Conservation (phyloP, 2,329 filamentous ascomycete species). For the Xylaria sp. region DNA sequence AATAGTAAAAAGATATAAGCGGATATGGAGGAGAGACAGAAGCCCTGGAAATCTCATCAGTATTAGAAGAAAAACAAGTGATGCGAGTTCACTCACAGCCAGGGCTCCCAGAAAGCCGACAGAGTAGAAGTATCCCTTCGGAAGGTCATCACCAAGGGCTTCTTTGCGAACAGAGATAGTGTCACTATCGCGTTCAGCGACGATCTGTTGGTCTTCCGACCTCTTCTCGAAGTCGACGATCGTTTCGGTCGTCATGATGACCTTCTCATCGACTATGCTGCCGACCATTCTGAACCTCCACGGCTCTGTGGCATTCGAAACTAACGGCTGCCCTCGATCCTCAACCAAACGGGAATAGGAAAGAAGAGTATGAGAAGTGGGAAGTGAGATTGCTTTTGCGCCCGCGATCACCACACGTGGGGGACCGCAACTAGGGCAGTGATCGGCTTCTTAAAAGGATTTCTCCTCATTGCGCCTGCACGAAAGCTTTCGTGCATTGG, state of each 20-base stretch:
- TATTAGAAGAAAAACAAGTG: background rate
- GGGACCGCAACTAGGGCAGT: conserved; percentile 13
- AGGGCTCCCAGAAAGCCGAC: conserved; percentile 49
- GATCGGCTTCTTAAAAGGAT: conserved; percentile 31
- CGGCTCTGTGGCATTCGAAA: background rate
- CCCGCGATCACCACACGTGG: conserved; percentile 22
- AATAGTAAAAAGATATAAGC: conserved; percentile 53
- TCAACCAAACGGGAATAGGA: conserved; percentile 9
- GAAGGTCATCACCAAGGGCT: conserved; percentile 51
- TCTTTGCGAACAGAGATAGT: conserved; percentile 50
- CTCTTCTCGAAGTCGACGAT: conserved; percentile 23
- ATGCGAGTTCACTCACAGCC: conserved; percentile 42
- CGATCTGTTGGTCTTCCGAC: conserved; percentile 30
- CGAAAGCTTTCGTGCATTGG: conserved; percentile 29
- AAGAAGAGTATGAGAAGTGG: background rate
- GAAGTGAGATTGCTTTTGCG: conserved; percentile 13
- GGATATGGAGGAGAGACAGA: conserved; percentile 52
- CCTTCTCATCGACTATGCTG: conserved; percentile 20
- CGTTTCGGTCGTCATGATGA: conserved; percentile 21
- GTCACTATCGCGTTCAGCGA: conserved; percentile 61
- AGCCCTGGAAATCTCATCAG: conserved; percentile 45
- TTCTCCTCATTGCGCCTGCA: conserved; percentile 17
- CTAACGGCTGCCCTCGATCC: conserved; percentile 1
- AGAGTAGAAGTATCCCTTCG: conserved; percentile 53
- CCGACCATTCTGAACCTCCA: conserved; percentile 7